Conservation (phyloP, 2,329 filamentous ascomycete genomes). For the Talaromyces sp. region DNA sequence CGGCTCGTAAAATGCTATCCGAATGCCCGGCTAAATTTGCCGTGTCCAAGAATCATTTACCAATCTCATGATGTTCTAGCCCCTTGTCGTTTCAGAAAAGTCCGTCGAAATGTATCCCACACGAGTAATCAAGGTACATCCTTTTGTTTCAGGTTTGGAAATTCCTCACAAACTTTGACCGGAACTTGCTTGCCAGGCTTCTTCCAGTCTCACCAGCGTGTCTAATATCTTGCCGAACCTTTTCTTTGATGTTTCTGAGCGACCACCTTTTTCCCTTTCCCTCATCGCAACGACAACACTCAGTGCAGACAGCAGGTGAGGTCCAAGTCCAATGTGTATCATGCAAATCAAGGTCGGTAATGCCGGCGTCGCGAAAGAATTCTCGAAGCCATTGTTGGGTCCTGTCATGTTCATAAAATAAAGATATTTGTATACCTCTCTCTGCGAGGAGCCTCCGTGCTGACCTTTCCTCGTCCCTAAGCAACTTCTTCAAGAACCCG, state of each 20-base stretch:
- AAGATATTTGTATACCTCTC: not conserved
- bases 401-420: not conserved
- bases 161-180: not conserved
- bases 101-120: not conserved
- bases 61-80: not conserved
- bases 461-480: not conserved
- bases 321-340: not conserved
- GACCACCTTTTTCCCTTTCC: not conserved
- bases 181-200: not conserved
- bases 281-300: not conserved
- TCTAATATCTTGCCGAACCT: not conserved
- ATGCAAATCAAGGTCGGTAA: not conserved
- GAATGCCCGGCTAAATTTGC: not conserved
- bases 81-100: not conserved
- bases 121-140: not conserved
- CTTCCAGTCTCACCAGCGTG: not conserved
- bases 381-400: not conserved
- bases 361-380: not conserved
- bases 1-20: not conserved
- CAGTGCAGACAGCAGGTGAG: not conserved
- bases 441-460: not conserved
- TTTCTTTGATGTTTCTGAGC: not conserved
- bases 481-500: not conserved
- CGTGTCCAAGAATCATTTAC: not conserved
- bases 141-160: not conserved